These are phyloP conservation scores for Leccinum cinnamomeum DNA, from an alignment of 1,284 basidiomycete genomes.

Conservation along the genomic window DNA sequence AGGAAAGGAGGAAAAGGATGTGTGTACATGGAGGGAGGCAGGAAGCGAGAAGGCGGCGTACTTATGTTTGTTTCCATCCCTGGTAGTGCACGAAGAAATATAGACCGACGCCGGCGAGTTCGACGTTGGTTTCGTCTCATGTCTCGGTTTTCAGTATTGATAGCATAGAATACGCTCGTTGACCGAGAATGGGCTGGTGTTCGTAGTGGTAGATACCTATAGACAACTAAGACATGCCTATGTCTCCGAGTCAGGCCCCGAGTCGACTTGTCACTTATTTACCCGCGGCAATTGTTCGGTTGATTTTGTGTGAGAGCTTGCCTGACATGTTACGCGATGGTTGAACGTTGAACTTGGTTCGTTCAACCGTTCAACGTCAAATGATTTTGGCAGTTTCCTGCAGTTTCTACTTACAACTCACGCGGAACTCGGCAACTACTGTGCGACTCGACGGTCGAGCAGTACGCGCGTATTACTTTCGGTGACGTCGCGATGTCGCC, in stretches of 20 bases:
- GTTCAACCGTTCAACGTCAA: too few relatives aligned
- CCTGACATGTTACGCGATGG: too few relatives aligned
- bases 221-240: conserved; percentile 14
- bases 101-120: conserved; percentile 66
- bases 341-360: too few relatives aligned
- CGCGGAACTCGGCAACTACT: too few relatives aligned
- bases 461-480: too few relatives aligned
- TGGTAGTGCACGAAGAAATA: conserved; percentile 99
- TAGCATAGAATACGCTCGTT: conserved; percentile 30
- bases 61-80: conserved; percentile 98
- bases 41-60: conserved; percentile 15
- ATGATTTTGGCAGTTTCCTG: too few relatives aligned
- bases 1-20: not conserved
- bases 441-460: too few relatives aligned
- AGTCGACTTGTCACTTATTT: too few relatives aligned
- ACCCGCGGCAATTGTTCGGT: too few relatives aligned
- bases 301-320: too few relatives aligned
- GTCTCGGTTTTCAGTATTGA: conserved; percentile 68
- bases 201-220: not conserved
- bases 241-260: not conserved
- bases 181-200: conserved; percentile 19
- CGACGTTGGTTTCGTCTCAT: conserved; percentile 71
- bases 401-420: too few relatives aligned
- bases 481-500: too few relatives aligned
- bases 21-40: not conserved